phyloP scores from a whole-genome alignment of 2,329 filamentous ascomycete species.

The Sordariomycetes sp. region DNA sequence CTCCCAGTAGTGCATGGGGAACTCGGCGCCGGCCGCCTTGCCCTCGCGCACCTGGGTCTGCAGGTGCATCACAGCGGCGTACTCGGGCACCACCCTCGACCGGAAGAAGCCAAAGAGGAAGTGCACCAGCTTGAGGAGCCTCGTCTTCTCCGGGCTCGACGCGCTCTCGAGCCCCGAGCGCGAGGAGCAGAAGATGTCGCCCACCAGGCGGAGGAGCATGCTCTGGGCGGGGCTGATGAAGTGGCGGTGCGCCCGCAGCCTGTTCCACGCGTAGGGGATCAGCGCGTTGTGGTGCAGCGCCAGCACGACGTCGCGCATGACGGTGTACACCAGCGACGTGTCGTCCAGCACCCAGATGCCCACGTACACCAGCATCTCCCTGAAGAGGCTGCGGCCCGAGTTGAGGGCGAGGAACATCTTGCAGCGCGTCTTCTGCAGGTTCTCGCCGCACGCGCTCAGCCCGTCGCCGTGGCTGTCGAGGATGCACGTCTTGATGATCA shows the following conservation, averaged over 20 bases:
- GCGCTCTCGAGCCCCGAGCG: slow-evolving; percentile 5
- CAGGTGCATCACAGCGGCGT: slow-evolving; percentile 84
- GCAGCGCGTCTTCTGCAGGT: slow-evolving; percentile 82
- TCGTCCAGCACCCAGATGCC: slow-evolving; percentile 95
- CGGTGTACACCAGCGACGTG: slow-evolving; percentile 88
- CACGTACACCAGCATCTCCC: slow-evolving; percentile 90
- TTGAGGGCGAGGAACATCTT: slow-evolving; percentile 84
- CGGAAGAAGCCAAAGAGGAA: slow-evolving; percentile 91
- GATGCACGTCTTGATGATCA: slow-evolving; percentile 95
- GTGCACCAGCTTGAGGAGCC: slow-evolving; percentile 58
- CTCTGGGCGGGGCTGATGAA: slow-evolving; percentile 84
- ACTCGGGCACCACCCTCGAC: slow-evolving; percentile 85
- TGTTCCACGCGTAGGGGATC: slow-evolving; percentile 86
- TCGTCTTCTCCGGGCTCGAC: slow-evolving; percentile 37
- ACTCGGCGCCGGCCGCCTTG: slow-evolving; percentile 69
- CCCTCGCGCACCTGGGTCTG: slow-evolving; percentile 81
- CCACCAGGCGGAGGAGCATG: slow-evolving; percentile 62
- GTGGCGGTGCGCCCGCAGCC: slow-evolving; percentile 84
- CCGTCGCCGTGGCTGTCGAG: slow-evolving; percentile 63
- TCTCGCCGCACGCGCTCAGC: slow-evolving; percentile 57
- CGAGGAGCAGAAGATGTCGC: slow-evolving; percentile 7
- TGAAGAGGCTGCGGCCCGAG: slow-evolving; percentile 77
- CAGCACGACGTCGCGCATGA: slow-evolving; percentile 92
- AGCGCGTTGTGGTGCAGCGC: slow-evolving; percentile 82
- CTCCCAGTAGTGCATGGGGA: slow-evolving; percentile 91